A percentile compares a stretch with the other conserved stretches of the same genome.
These are phyloP conservation scores for Psilocybe azurescens DNA, from an alignment of 768 basidiomycete species.

Conservation along the genomic window DNA sequence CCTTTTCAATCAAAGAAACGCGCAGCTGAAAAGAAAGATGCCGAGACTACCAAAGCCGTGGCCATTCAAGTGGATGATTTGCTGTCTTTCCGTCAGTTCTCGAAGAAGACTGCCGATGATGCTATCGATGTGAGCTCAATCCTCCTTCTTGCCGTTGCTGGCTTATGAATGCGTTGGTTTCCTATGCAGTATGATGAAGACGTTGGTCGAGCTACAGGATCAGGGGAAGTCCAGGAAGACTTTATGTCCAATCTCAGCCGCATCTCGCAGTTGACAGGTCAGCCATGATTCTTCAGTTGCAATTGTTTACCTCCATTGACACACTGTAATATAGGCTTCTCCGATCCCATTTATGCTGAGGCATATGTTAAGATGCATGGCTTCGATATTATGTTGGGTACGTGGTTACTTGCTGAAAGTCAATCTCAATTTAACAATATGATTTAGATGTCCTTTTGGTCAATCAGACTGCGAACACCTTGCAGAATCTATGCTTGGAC, in stretches of 20 bases:
- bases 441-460: conserved; percentile 88
- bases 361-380: conserved; percentile 98
- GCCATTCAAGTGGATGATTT: conserved; percentile 94
- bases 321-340: conserved; percentile 69
- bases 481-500: conserved; percentile 96
- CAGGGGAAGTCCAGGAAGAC: conserved; percentile 84
- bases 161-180: conserved; percentile 4
- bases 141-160: conserved; percentile 22
- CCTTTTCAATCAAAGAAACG: conserved; percentile 63
- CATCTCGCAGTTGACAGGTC: conserved; percentile 93
- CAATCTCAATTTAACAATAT: neutral
- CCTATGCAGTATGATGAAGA: conserved; percentile 83
- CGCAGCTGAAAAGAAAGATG: conserved; percentile 88
- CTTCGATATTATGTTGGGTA: conserved; percentile 94
- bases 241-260: conserved; percentile 93
- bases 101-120: conserved; percentile 87
- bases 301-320: neutral
- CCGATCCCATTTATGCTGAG: conserved; percentile 97
- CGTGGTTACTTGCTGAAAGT: too few species aligned
- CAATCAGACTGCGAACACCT: conserved; percentile 92
- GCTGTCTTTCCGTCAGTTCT: conserved; percentile 91
- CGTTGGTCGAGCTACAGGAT: conserved; percentile 86
- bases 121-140: conserved; percentile 73
- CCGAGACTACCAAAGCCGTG: conserved; percentile 67
- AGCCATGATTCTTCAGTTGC: conserved; percentile 18